Base-by-base conservation (phyloP, 495 filamentous ascomycete genomes). In the Aspergillus affinis region DNA sequence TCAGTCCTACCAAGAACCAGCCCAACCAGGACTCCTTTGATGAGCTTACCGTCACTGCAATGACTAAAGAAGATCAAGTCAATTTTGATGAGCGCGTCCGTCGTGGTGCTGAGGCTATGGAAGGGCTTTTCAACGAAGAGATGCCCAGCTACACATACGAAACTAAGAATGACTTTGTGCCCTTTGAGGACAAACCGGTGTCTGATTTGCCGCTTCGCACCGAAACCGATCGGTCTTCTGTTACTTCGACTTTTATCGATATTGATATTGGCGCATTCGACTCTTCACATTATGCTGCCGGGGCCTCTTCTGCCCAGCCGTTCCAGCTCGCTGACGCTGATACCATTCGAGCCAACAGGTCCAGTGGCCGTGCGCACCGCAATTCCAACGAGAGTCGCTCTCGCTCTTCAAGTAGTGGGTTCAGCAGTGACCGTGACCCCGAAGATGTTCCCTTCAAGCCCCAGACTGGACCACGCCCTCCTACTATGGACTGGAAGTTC, bases 401-500 rank as follows among this genome's bases (percentile, higher is more conserved):
- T 3, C 66, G 74, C 15, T 73, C 71, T 0, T 73, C 67, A 15
- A 68, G 62, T 49, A 70, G 72, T 50, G 69, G 63, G 18, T 55
- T 61, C 9, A 69, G 73, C 55, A 69, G 60, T 20, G 60, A 54
- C 19, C 41, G 52, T 10, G 66, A 71, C 18, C 52, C 60, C 2
- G 59, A 73, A 12, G 72, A 73, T 27, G 60, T 71, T 5, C 59
- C 59, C 1, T 79, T 71, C 55, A 66, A 75, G 18, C 70, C 71
- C 4, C 61, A 57, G 8, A 72, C 67, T 10, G 78, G 71, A 1
- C 76, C 78, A 3, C 75, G 77, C 6, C 78, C 77, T 45, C 75
- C 77, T 7, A 80, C 79, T 6, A 79, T 79, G 75, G 78, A 79
- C 53, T 81, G 77, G 77, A 79, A 77, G 30, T 81, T 81, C 49